Percentiles rank a stretch among this genome's conserved stretches.
Conservation (phyloP, 257 asterid species). For the Eucommia ulmoides region DNA sequence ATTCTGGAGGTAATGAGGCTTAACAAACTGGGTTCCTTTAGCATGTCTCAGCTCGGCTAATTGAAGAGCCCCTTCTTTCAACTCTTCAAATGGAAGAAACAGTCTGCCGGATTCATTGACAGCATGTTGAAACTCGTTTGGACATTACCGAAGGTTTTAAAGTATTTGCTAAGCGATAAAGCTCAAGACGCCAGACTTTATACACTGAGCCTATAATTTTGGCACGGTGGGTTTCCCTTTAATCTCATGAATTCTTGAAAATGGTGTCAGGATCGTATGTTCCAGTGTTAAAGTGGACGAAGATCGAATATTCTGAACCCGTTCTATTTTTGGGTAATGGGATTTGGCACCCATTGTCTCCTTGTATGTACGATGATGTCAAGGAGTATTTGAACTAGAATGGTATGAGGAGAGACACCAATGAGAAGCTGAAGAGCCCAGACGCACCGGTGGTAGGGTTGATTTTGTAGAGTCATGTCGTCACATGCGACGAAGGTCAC, state of each 20-base stretch:
- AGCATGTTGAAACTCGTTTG: constrained; percentile 89
- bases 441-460: constrained; percentile 66
- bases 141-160: constrained; percentile 87
- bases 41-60: constrained; percentile 90
- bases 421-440: constrained; percentile 47
- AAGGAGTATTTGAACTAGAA: constrained; percentile 96
- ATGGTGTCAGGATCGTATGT: constrained; percentile 85
- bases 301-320: constrained; percentile 68
- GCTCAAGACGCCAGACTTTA: constrained; percentile 92
- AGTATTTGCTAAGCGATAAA: constrained; percentile 89
- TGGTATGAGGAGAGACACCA: constrained; percentile 64
- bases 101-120: constrained; percentile 90
- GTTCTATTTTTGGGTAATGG: constrained; percentile 75
- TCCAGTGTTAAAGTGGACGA: constrained; percentile 58
- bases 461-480: constrained; percentile 82
- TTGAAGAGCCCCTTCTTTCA: constrained; percentile 93
- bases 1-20: constrained; percentile 98
- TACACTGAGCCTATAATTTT: constrained; percentile 85
- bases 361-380: constrained; percentile 92
- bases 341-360: constrained; percentile 97
- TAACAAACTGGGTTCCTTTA: constrained; percentile 82
- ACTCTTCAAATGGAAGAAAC: constrained; percentile 78
- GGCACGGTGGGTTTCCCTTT: constrained; percentile 97
- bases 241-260: constrained; percentile 75
- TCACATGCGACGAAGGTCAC: constrained; percentile 92